Percentiles rank a stretch among this genome's conserved stretches.
phyloP scores from a whole-genome alignment of 2,329 filamentous ascomycete genomes.

The Beauveria medogensis region DNA sequence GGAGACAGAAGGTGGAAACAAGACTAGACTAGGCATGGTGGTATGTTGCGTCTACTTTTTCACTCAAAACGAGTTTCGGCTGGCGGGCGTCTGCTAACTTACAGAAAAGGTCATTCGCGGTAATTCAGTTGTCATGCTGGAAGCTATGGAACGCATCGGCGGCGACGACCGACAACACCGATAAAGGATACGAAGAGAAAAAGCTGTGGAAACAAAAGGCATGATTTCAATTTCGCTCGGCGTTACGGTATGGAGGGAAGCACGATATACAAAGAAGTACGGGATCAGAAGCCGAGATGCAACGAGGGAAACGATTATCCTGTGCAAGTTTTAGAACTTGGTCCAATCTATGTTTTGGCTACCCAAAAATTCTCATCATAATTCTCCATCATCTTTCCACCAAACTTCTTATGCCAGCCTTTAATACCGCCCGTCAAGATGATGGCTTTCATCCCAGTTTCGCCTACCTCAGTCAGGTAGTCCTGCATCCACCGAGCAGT shows the following conservation, averaged over 20 bases:
- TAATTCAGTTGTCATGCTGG: conserved; percentile 97
- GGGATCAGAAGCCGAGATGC: conserved; percentile 16
- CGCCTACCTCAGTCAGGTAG: conserved; percentile 39
- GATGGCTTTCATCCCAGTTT: conserved; percentile 34
- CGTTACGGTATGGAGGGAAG: conserved; percentile 24
- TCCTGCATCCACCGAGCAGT: conserved; percentile 51
- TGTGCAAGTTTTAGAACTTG: background rate
- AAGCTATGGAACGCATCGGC: conserved; percentile 65
- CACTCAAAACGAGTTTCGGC: background rate
- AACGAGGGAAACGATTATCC: background rate
- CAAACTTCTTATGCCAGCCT: conserved; percentile 44
- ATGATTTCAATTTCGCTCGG: conserved; percentile 22
- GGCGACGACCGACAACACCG: conserved; percentile 44
- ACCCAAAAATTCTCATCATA: conserved; percentile 38
- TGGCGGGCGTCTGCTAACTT: background rate
- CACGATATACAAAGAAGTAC: conserved; percentile 12
- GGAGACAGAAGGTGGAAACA: conserved; percentile 86
- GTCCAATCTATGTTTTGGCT: conserved; percentile 8
- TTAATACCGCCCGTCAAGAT: conserved; percentile 46
- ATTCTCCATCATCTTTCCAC: conserved; percentile 39
- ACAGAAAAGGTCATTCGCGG: conserved; percentile 73
- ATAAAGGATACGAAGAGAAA: conserved; percentile 9
- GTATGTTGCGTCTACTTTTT: conserved; percentile 42
- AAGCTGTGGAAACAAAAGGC: conserved; percentile 13
- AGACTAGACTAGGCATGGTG: conserved; percentile 84